A percentile compares a stretch with the other conserved stretches of the same genome.
Conservation (phyloP, 139 green algal genomes). For the Coelastrella sp. region DNA sequence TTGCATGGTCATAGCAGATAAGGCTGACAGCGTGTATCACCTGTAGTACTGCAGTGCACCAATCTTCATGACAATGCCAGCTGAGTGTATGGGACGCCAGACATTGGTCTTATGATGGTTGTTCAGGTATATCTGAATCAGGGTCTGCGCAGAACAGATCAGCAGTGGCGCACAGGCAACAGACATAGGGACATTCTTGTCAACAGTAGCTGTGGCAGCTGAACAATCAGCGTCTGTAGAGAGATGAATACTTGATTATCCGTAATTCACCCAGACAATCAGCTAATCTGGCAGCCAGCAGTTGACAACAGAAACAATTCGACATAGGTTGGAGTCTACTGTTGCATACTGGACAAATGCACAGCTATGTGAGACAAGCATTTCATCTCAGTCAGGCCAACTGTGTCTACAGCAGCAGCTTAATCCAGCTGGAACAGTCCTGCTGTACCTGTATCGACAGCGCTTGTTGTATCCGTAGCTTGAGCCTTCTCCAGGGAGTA, state of each 20-base stretch:
- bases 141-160: background rate
- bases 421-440: background rate
- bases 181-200: too few species aligned
- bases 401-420: background rate
- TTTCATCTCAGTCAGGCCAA: too few species aligned
- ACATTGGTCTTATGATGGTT: slow-evolving; percentile 7
- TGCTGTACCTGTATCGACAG: background rate
- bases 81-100: slow-evolving; percentile 27
- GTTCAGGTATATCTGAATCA: background rate
- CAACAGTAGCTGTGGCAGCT: too few species aligned
- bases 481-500: slow-evolving; percentile 20
- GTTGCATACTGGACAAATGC: too few species aligned
- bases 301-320: too few species aligned
- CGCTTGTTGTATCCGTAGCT: background rate
- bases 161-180: too few species aligned
- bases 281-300: background rate
- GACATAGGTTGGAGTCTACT: too few species aligned
- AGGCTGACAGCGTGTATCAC: background rate
- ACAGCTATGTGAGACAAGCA: too few species aligned
- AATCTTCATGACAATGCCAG: slow-evolving; percentile 7
- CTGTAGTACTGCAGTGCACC: slow-evolving; percentile 31
- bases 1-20: too few species aligned
- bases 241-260: too few species aligned
- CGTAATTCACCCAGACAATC: too few species aligned
- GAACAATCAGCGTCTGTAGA: too few species aligned